These are phyloP conservation scores for Talaromyces borbonicus DNA, from an alignment of 495 filamentous ascomycete species.

Conservation along the genomic window DNA sequence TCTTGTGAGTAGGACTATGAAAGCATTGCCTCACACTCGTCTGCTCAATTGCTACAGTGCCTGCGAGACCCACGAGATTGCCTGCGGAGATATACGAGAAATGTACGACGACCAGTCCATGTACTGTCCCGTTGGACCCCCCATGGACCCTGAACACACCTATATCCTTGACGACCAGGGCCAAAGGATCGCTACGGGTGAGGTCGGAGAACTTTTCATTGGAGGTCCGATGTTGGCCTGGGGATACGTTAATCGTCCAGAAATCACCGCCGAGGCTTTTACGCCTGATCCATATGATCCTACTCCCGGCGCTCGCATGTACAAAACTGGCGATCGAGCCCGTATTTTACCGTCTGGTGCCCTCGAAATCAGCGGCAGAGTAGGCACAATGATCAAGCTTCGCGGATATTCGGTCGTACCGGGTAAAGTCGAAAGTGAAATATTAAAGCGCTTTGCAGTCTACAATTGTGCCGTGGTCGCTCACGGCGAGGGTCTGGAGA, in stretches of 20 bases:
- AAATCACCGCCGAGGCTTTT: constrained; percentile 66
- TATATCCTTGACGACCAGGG: constrained; percentile 52
- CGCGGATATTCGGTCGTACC: constrained; percentile 72
- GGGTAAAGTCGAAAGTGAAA: constrained; percentile 64
- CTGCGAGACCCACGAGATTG: constrained; percentile 64
- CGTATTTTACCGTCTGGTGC: constrained; percentile 55
- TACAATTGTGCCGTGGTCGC: constrained; percentile 48
- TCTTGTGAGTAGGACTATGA: constrained; percentile 48
- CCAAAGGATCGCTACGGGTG: constrained; percentile 48
- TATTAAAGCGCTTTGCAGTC: constrained; percentile 49
- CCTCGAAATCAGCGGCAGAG: constrained; percentile 75
- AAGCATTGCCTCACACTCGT: constrained; percentile 51
- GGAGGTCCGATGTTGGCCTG: constrained; percentile 71
- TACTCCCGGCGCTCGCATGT: constrained; percentile 45
- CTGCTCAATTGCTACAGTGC: constrained; percentile 63
- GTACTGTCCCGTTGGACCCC: constrained; percentile 53
- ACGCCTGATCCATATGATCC: constrained; percentile 46
- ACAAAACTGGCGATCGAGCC: constrained; percentile 81
- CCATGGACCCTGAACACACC: constrained; percentile 45
- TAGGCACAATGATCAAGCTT: constrained; percentile 69
- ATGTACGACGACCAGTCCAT: constrained; percentile 44
- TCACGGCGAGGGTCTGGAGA: constrained; percentile 55
- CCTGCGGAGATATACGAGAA: constrained; percentile 57
- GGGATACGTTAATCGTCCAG: constrained; percentile 73
- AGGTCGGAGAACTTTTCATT: constrained; percentile 71